Percentiles rank a stretch among this genome's conserved stretches.
phyloP scores from a whole-genome alignment of 768 basidiomycete genomes.

The Leccinum subgranulosum region DNA sequence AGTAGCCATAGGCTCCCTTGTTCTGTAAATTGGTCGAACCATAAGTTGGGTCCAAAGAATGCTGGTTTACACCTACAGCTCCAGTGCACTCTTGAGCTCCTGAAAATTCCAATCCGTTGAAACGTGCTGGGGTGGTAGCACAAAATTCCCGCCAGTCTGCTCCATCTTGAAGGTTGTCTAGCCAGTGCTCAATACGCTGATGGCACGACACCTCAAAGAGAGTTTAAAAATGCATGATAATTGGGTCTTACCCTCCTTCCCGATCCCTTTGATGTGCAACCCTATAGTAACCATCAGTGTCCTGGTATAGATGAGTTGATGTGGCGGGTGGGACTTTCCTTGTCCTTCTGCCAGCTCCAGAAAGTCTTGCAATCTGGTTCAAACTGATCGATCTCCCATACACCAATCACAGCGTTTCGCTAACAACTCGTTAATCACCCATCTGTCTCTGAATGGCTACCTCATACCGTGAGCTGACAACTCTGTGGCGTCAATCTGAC shows the following conservation, averaged over 20 bases:
- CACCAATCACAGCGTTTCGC: slow-evolving; percentile 21
- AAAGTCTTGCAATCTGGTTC: slow-evolving; percentile 29
- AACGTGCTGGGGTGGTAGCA: slow-evolving; percentile 29
- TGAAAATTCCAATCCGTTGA: slow-evolving; percentile 24
- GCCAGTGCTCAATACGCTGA: slow-evolving; percentile 29
- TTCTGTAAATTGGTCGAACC: background rate
- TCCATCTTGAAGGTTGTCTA: slow-evolving; percentile 28
- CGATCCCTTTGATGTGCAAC: slow-evolving; percentile 19
- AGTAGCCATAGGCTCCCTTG: background rate
- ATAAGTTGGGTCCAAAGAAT: background rate
- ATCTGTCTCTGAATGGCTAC: background rate
- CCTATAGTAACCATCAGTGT: slow-evolving; percentile 8
- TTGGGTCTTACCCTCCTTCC: slow-evolving; percentile 19
- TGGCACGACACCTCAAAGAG: background rate
- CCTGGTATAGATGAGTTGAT: background rate
- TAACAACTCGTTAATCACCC: background rate
- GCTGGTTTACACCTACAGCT: background rate
- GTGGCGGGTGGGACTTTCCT: slow-evolving; percentile 13
- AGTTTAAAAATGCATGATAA: background rate
- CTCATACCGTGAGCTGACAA: slow-evolving; percentile 21
- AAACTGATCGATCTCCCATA: slow-evolving; percentile 24
- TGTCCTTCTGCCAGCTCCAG: slow-evolving; percentile 30
- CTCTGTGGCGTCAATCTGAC: slow-evolving; percentile 13
- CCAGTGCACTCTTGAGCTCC: slow-evolving; percentile 19
- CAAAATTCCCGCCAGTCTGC: slow-evolving; percentile 32